These are phyloP conservation scores for Blastobotrys indianensis DNA, from an alignment of 1,139 yeast species.

Conservation along the genomic window DNA sequence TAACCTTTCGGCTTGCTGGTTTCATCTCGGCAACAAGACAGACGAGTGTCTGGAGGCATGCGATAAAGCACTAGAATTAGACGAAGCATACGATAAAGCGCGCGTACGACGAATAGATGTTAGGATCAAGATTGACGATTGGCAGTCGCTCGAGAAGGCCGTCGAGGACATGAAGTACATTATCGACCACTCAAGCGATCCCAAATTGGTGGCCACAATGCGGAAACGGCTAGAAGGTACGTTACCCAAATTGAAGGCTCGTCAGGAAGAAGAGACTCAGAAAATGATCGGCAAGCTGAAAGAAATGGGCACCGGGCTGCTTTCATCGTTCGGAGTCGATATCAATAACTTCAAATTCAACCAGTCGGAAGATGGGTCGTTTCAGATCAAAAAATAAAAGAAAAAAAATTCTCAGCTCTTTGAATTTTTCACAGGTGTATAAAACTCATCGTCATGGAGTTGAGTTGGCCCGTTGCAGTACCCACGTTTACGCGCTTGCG, in stretches of 20 bases:
- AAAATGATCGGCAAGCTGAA: slow-evolving; percentile 29
- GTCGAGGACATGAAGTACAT: slow-evolving; percentile 23
- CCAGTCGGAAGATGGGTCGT: slow-evolving; percentile 26
- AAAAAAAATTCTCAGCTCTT: too few species aligned
- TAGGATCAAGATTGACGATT: slow-evolving; percentile 33
- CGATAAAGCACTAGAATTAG: slow-evolving; percentile 51
- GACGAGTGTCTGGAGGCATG: slow-evolving; percentile 68
- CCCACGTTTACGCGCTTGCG: too few species aligned
- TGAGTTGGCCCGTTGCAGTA: too few species aligned
- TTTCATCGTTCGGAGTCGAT: slow-evolving; percentile 29
- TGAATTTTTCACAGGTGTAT: too few species aligned
- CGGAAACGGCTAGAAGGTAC: slow-evolving; percentile 3
- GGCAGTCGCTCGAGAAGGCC: slow-evolving; percentile 27
- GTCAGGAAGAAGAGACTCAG: slow-evolving; percentile 26
- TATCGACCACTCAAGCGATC: slow-evolving; percentile 3
- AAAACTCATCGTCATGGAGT: too few species aligned
- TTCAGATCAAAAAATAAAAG: slow-evolving; percentile 19
- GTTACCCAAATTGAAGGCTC: slow-evolving; percentile 20
- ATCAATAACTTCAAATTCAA: slow-evolving; percentile 29
- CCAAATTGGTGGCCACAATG: slow-evolving; percentile 7
- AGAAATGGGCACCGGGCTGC: slow-evolving; percentile 29
- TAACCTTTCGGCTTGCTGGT: slow-evolving; percentile 73
- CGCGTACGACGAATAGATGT: slow-evolving; percentile 66
- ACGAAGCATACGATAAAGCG: slow-evolving; percentile 58
- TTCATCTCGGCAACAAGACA: slow-evolving; percentile 58